Evolutionary conservation across 2,329 filamentous ascomycete species (phyloP).

Genomic region (Pseudofabraea citricarpa): DNA sequence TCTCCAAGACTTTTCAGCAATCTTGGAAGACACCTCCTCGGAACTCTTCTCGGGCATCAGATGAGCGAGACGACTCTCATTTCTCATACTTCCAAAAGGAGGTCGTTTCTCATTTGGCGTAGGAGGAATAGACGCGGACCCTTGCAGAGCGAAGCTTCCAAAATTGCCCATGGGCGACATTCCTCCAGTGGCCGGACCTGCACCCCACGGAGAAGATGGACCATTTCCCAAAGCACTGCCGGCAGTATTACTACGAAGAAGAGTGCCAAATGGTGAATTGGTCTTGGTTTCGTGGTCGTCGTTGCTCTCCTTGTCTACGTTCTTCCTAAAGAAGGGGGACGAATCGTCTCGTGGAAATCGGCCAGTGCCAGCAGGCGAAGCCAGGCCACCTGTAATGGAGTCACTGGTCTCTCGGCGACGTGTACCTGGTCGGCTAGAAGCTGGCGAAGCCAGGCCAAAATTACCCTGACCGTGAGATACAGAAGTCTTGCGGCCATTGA

Average conservation of each 20-base stretch:
- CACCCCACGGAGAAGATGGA: slow-evolving; percentile 40
- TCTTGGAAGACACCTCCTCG: slow-evolving; percentile 55
- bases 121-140: slow-evolving; percentile 44
- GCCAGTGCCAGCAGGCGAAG: slow-evolving; percentile 55
- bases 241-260: slow-evolving; percentile 51
- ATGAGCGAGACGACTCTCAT: slow-evolving; percentile 82
- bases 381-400: slow-evolving; percentile 54
- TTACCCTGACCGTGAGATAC: slow-evolving; percentile 61
- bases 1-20: slow-evolving; percentile 53
- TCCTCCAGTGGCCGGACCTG: slow-evolving; percentile 46
- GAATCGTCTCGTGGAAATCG: slow-evolving; percentile 60
- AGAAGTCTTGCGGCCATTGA: slow-evolving; percentile 75
- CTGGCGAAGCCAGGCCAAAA: slow-evolving; percentile 71
- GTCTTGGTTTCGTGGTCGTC: slow-evolving; percentile 43
- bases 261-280: slow-evolving; percentile 36
- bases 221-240: slow-evolving; percentile 40
- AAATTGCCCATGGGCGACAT: slow-evolving; percentile 79
- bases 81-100: slow-evolving; percentile 59
- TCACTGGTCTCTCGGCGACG: slow-evolving; percentile 80
- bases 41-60: slow-evolving; percentile 73
- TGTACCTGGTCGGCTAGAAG: slow-evolving; percentile 64
- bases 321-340: slow-evolving; percentile 54
- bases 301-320: slow-evolving; percentile 47
- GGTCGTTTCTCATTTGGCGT: slow-evolving; percentile 66
- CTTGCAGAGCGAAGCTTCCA: slow-evolving; percentile 75